Evolutionary conservation across 2,329 filamentous ascomycete genomes (phyloP).

Genomic region (Mollisia scopiformis): DNA sequence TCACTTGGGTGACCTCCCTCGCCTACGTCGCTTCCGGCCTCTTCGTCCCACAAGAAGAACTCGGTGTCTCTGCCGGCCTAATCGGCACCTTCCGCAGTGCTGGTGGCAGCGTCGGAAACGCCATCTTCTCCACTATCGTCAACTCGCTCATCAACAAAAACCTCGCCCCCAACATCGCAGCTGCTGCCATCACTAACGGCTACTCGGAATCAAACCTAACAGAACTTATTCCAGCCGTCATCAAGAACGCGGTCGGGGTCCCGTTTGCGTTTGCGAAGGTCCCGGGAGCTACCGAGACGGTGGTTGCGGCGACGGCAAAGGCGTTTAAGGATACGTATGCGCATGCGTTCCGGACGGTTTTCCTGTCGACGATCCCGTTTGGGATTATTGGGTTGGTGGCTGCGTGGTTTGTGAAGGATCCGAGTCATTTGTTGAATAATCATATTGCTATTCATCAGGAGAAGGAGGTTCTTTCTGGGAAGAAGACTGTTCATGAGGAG

Average conservation of each 20-base stretch:
- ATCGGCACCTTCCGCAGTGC: slow-evolving; percentile 37
- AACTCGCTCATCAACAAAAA: slow-evolving; percentile 34
- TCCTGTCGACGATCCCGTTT: slow-evolving; percentile 44
- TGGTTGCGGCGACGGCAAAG: slow-evolving; percentile 24
- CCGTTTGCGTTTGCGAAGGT: slow-evolving; percentile 40
- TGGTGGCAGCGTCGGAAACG: slow-evolving; percentile 39
- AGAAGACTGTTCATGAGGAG: neutral
- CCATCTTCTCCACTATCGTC: slow-evolving; percentile 40
- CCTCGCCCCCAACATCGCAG: slow-evolving; percentile 33
- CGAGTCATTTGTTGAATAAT: slow-evolving; percentile 36
- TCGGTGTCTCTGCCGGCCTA: slow-evolving; percentile 37
- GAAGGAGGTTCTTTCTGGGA: slow-evolving; percentile 30
- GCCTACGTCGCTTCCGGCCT: slow-evolving; percentile 36
- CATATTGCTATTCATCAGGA: slow-evolving; percentile 38
- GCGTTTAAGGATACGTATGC: slow-evolving; percentile 38
- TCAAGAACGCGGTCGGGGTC: slow-evolving; percentile 36
- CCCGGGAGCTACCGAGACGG: slow-evolving; percentile 34
- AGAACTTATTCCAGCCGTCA: slow-evolving; percentile 35
- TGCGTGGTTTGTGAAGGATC: slow-evolving; percentile 40
- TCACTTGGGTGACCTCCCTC: slow-evolving; percentile 38
- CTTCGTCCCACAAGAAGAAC: slow-evolving; percentile 36
- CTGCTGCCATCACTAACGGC: slow-evolving; percentile 34
- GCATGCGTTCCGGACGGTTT: slow-evolving; percentile 47
- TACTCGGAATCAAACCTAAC: slow-evolving; percentile 26
- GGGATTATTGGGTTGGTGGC: slow-evolving; percentile 41